Evolutionary conservation across 2,329 filamentous ascomycete species (phyloP), one percentile per base, ranked within the genome.

Genomic region (Fusarium sp.): DNA sequence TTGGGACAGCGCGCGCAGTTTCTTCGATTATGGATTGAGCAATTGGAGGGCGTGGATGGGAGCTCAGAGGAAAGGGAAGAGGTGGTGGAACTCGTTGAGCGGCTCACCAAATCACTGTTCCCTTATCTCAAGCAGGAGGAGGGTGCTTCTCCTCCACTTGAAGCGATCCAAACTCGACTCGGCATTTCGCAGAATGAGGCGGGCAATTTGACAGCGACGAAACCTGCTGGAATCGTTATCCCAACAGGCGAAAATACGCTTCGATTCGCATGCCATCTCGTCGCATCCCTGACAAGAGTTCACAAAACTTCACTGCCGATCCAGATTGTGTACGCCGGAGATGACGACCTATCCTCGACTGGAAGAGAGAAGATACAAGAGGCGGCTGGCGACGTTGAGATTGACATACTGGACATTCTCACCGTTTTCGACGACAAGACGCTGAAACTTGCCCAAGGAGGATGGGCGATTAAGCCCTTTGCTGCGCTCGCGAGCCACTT

Each of bases 391-490:
- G 71, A 64, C 3, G 62, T 57, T 5, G 33, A 74, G 1, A 72
- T 83, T 2, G 76, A 79, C 8, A 81, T 83, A 49, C 20, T 84
- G 17, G 78, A 84, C 64, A 73, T 83, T 6, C 64, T 79, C 7
- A 75, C 71, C 0, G 77, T 83, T 0, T 82, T 84, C 14, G 74
- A 82, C 36, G 81, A 84, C 20, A 44, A 56, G 0, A 78, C 76
- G 1, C 31, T 83, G 29, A 73, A 77, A 0, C 72, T 84, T 4
- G 69, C 70, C 7, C 44, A 77, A 16, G 81, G 80, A 4, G 80
- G 79, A 2, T 85, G 83, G 82, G 84, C 83, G 16, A 81, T 84
- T 57, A 85, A 85, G 53, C 75, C 83, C 4, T 85, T 85, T 22
- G 84, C 83, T 8, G 78, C 78, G 0, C 72, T 85, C 12, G 82